Conservation (phyloP, 2,329 filamentous ascomycete genomes). For the Ustulina deusta region DNA sequence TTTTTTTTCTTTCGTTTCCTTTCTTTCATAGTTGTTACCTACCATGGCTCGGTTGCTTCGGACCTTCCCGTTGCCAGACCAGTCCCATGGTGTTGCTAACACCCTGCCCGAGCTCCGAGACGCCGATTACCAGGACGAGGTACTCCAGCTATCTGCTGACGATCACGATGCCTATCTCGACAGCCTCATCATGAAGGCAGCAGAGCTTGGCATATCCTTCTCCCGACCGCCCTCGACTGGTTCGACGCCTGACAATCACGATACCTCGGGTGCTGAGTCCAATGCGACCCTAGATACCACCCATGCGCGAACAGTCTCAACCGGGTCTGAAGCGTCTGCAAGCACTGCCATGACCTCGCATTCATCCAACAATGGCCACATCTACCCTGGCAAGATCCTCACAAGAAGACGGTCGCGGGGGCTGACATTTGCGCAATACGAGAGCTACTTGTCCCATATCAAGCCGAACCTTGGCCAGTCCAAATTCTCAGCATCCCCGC, state of each 20-base stretch:
- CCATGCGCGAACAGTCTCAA: constrained; percentile 60
- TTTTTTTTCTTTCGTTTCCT: constrained; percentile 21
- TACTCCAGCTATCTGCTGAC: constrained; percentile 45
- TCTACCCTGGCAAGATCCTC: constrained; percentile 44
- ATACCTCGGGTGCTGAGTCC: constrained; percentile 58
- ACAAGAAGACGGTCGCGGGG: constrained; percentile 54
- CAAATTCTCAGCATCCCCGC: constrained; percentile 54
- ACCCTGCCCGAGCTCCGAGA: constrained; percentile 48
- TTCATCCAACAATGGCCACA: constrained; percentile 54
- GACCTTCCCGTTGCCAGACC: constrained; percentile 39
- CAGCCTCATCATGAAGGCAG: constrained; percentile 52
- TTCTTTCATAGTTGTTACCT: constrained; percentile 31
- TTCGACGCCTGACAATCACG: constrained; percentile 51
- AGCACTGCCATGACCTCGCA: constrained; percentile 58
- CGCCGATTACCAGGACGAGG: constrained; percentile 47
- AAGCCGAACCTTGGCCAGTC: constrained; percentile 59
- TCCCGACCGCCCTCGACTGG: constrained; percentile 47
- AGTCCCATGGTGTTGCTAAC: constrained; percentile 33
- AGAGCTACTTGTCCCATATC: constrained; percentile 62
- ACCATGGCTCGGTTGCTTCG: constrained; percentile 46
- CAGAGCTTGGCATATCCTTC: constrained; percentile 53
- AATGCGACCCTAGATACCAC: constrained; percentile 55
- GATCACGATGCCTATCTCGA: constrained; percentile 46
- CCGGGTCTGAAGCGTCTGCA: constrained; percentile 55
- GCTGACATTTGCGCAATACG: constrained; percentile 64